Percentiles rank a stretch among this genome's conserved stretches.
phyloP scores from a whole-genome alignment of 768 basidiomycete genomes.

The Boletus edulis region DNA sequence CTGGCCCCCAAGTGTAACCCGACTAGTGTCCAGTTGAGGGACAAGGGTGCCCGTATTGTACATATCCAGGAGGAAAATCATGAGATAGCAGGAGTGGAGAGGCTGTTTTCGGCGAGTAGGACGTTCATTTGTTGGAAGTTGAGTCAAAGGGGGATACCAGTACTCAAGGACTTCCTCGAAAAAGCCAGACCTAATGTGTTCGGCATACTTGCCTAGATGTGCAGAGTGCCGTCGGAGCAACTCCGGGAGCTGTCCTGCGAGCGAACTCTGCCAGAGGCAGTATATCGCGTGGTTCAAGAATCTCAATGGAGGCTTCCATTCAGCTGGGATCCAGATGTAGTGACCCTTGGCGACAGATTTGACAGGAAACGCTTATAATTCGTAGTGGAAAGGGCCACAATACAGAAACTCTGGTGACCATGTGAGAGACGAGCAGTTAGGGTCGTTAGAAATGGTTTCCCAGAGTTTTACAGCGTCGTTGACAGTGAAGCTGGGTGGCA shows the following conservation, averaged over 20 bases:
- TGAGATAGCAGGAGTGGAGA: not conserved
- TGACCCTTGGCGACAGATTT: not conserved
- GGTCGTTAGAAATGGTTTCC: no score
- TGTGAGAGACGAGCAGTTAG: no score
- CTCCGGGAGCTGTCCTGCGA: not conserved
- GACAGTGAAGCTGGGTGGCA: no score
- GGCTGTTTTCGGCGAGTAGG: not conserved
- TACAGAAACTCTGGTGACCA: not conserved
- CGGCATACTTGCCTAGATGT: not conserved
- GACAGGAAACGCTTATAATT: not conserved
- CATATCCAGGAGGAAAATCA: not conserved
- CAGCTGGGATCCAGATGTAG: not conserved
- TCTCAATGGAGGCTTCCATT: not conserved
- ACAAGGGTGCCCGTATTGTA: not conserved
- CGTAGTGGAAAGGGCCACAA: not conserved
- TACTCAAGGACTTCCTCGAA: not conserved
- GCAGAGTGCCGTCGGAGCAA: no score
- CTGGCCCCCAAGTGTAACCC: no score
- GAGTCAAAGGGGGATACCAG: not conserved
- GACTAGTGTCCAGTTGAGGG: not conserved
- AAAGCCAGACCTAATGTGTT: not conserved
- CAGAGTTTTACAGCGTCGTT: no score
- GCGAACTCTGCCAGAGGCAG: not conserved
- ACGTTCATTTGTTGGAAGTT: not conserved
- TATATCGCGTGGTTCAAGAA: not conserved